These are phyloP conservation scores for Suhomyces anneliseae DNA, from an alignment of 1,139 yeast species.

Conservation along the genomic window DNA sequence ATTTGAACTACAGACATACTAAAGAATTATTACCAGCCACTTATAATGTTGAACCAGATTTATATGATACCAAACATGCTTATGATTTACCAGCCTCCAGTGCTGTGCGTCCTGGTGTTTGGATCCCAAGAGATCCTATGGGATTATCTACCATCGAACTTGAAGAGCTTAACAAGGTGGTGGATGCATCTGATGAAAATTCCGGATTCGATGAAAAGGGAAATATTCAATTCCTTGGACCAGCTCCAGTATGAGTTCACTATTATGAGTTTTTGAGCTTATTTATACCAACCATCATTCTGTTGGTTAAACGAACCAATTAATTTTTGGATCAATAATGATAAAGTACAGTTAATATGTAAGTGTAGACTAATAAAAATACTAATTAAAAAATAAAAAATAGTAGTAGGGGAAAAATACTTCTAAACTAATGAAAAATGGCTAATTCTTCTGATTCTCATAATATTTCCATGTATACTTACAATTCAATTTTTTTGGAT, in stretches of 20 bases:
- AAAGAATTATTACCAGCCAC: constrained; percentile 56
- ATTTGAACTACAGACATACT: constrained; percentile 54
- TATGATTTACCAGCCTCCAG: constrained; percentile 74
- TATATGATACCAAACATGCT: constrained; percentile 37
- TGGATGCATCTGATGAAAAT: constrained; percentile 64
- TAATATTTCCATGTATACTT: no score
- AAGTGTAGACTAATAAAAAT: no score
- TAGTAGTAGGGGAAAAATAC: no score
- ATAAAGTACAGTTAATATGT: no score
- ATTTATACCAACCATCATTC: no score
- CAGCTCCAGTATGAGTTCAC: constrained; percentile 47
- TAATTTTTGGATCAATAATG: no score
- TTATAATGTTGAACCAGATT: constrained; percentile 32
- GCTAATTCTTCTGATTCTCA: no score
- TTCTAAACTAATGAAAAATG: no score
- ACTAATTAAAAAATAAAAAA: no score
- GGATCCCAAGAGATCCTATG: constrained; percentile 87
- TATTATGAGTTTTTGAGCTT: no score
- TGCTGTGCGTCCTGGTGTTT: constrained; percentile 66
- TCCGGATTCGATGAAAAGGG: constrained; percentile 65
- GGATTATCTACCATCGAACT: constrained; percentile 71
- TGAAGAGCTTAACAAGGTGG: constrained; percentile 43
- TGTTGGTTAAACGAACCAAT: no score
- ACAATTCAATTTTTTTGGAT: no score
- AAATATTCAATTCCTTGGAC: constrained; percentile 50